Percentiles rank a stretch among this genome's conserved stretches.
These are phyloP conservation scores for Raddia guianensis DNA, from an alignment of 176 grass and related monocot species.

Conservation along the genomic window DNA sequence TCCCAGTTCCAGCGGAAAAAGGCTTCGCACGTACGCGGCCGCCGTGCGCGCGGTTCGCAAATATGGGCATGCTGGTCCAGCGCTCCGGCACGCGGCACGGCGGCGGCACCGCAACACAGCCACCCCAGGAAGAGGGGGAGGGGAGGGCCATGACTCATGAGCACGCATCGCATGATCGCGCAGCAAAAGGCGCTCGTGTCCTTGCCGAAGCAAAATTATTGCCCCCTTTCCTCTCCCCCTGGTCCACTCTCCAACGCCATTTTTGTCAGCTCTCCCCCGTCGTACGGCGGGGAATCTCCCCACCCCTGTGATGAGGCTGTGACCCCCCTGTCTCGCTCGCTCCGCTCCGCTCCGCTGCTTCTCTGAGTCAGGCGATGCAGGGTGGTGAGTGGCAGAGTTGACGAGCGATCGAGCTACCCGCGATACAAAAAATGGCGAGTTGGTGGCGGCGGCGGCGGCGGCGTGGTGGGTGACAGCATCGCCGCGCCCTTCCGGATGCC, in stretches of 20 bases:
- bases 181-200: constrained; percentile 25
- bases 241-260: constrained; percentile 36
- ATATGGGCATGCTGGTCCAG: constrained; percentile 17
- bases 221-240: neutral
- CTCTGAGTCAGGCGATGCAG: neutral
- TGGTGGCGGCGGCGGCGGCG: neutral
- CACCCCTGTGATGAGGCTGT: neutral
- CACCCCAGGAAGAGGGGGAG: neutral
- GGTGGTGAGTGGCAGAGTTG: constrained; percentile 26
- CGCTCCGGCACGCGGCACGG: neutral
- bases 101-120: neutral
- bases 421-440: neutral
- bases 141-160: neutral
- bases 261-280: constrained; percentile 33
- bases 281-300: constrained; percentile 27
- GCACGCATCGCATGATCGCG: neutral
- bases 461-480: neutral
- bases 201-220: neutral
- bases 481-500: neutral
- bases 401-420: neutral
- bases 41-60: too few species aligned
- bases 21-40: neutral
- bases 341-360: constrained; percentile 10
- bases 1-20: neutral
- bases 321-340: neutral